phyloP scores from a whole-genome alignment of 768 basidiomycete genomes.

The Boletus coccyginus region DNA sequence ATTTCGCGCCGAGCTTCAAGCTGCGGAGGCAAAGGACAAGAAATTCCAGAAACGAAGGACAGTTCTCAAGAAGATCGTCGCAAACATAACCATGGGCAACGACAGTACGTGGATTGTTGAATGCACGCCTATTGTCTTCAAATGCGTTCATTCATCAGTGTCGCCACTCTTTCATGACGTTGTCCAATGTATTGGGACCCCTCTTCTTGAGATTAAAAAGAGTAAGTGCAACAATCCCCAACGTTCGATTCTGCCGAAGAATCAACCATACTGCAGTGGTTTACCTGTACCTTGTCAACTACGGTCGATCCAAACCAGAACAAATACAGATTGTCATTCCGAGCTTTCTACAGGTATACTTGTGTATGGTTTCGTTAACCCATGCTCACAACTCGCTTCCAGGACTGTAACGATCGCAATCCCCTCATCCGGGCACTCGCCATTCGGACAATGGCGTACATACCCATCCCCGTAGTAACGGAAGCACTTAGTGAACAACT shows the following conservation, averaged over 20 bases:
- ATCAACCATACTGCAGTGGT: constrained; percentile 63
- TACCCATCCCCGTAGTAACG: constrained; percentile 86
- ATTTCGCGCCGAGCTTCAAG: constrained; percentile 87
- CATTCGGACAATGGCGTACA: constrained; percentile 99
- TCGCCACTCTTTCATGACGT: constrained; percentile 94
- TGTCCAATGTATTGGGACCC: constrained; percentile 91
- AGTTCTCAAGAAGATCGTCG: constrained; percentile 94
- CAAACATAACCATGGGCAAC: constrained; percentile 99
- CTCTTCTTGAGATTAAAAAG: constrained; percentile 97
- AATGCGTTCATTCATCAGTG: constrained; percentile 51
- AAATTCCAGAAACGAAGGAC: constrained; percentile 92
- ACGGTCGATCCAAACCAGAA: constrained; percentile 90
- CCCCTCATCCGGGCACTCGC: constrained; percentile 96
- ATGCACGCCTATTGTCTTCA: constrained; percentile 10
- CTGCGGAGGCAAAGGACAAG: constrained; percentile 94
- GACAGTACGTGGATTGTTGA: constrained; percentile 69
- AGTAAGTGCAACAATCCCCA: constrained; percentile 53
- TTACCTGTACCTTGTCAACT: constrained; percentile 95
- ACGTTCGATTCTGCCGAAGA: not conserved
- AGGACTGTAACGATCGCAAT: constrained; percentile 97
- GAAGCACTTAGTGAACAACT: constrained; percentile 87
- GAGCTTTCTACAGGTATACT: constrained; percentile 78
- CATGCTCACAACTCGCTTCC: constrained; percentile 14
- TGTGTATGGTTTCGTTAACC: constrained; percentile 2
- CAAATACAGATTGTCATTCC: constrained; percentile 90